Evolutionary conservation across 2,329 filamentous ascomycete genomes (phyloP), one percentile per base, ranked within the genome.

Genomic region (Botrytis medusae): DNA sequence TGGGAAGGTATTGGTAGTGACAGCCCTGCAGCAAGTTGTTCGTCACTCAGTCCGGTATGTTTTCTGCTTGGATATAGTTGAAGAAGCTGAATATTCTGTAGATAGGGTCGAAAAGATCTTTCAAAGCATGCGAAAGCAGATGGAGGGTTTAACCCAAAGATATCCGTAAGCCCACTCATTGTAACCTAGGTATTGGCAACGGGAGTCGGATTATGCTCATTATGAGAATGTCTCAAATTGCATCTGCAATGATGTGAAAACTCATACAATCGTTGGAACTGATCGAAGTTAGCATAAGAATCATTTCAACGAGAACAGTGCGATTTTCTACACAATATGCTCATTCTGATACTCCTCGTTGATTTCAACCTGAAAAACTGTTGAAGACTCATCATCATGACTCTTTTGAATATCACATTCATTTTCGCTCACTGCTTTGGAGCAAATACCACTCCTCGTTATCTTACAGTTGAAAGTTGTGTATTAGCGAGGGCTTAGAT

Each of bases 381-480:
- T 3, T 14, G 12, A 14, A 14, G 1, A 14, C 4, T 51, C 14
- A 4, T 1, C 0, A n/a, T 51, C 22, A 14, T 5, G 2, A n/a
- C 4, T 37, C 2, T 32, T 32, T 29, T 29, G 20, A 81, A 81
- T 4, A 80, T 69, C 77, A 81, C 79, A 67, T 79, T 80, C 79
- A 81, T 81, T 25, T 77, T 78, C 7, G 80, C 79, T 40, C 74
- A 73, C 62, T 82, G 80, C 18, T 80, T 79, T 25, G 80, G 81
- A 34, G 40, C 74, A 57, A 82, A 80, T 78, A 80, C 22, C 46
- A 59, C 2, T 77, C 69, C 79, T 79, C 81, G 5, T 76, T 62
- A 44, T 46, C 60, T 1, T 62, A 22, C 1, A 81, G 68, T 74
- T 79, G 68, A n/a, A 82, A 72, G 71, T 44, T 63, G 72, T 62